Base-by-base conservation (phyloP, 2,329 filamentous ascomycete species). In the Akanthomyces dipterigenus region DNA sequence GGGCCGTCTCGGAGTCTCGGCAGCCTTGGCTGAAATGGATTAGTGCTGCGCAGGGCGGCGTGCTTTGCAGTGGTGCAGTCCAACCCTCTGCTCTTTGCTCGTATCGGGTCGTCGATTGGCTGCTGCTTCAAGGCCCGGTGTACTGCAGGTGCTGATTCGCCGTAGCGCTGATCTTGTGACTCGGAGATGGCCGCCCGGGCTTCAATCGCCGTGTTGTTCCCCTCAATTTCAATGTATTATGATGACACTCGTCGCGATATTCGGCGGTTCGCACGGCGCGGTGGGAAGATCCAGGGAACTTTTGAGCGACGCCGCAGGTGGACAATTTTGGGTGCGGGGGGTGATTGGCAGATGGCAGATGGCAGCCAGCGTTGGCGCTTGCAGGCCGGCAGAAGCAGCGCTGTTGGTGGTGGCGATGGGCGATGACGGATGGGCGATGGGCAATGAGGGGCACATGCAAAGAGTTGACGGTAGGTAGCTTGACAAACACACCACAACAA, bases 61-160 rank as follows among this genome's bases (percentile, higher is more conserved):
- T 55, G 22, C 51, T 45, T 24, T 46, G 45, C 22, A 40, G 53
- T n/a, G 53, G 53, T 59, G 46, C 55, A 38, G 54, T 40, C 26
- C 53, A 36, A 16, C 16, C 45, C 46, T 38, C 18, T 43, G 34
- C 34, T 51, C 3, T n/a, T n/a, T 36, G 31, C 48, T 60, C 42
- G 50, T 55, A 61, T 61, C 50, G 22, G 46, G n/a, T 11, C 42
- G 28, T 55, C 50, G 31, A 61, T 61, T 48, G 58, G 50, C 42
- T 55, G 50, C 50, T 48, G 50, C 50, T 42, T 61, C 50, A 48
- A 31, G 49, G 58, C 49, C 58, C 58, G 58, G 36, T 38, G 50
- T 31, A 22, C 36, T 62, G 54, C 54, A 58, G 54, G 22, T 31
- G 54, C 60, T 62, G 53, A 62, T 62, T 62, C 60, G 60, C 38